Base-by-base conservation (phyloP, 306 rosid genomes). In the Vigna angularis region DNA sequence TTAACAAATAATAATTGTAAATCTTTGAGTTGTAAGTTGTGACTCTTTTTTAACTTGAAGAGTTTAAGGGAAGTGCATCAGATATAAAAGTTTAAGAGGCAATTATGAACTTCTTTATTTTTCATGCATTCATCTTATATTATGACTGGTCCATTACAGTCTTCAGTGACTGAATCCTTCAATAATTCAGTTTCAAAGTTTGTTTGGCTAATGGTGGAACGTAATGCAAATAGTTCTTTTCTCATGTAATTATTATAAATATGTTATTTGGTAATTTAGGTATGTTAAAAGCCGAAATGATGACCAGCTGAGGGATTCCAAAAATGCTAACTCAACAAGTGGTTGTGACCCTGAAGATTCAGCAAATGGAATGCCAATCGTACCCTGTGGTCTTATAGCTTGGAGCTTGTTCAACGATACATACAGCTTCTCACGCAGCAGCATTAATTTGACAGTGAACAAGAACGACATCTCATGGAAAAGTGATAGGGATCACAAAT, bases 321-420 rank as follows among this genome's bases (percentile, higher is more conserved):
- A 10, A 2, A 83, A 75, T 22, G 68, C 4, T 51, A 34, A 5
- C 82, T 79, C 79, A 0, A 79, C 70, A 57, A 67, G 84, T 74
- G 50, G 69, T 73, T 96, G 99, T 82, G 75, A 89, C 42, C 99
- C 98, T 17, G 99, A 96, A 83, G 84, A 78, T 70, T 0, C 2
- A 44, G 69, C n/a, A 30, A 57, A 85, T 52, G 93, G 89, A 51
- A 13, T 0, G 9, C 73, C 88, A 51, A 84, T 95, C 66, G 84
- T 95, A 75, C 98, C 98, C 42, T 95, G 98, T 81, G 98, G 98
- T 84, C 97, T 95, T 53, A 92, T 95, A 28, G 98, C 98, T 40
- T 95, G 98, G 98, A 95, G 98, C 72, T 79, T 95, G 91, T 95
- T 95, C 83, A 95, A 95, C 12, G 98, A 95, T 78, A 95, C 98